Percentiles rank a stretch among this genome's conserved stretches.
These are phyloP conservation scores for Beauveria sp. DNA, from an alignment of 2,329 filamentous ascomycete species.

Conservation along the genomic window DNA sequence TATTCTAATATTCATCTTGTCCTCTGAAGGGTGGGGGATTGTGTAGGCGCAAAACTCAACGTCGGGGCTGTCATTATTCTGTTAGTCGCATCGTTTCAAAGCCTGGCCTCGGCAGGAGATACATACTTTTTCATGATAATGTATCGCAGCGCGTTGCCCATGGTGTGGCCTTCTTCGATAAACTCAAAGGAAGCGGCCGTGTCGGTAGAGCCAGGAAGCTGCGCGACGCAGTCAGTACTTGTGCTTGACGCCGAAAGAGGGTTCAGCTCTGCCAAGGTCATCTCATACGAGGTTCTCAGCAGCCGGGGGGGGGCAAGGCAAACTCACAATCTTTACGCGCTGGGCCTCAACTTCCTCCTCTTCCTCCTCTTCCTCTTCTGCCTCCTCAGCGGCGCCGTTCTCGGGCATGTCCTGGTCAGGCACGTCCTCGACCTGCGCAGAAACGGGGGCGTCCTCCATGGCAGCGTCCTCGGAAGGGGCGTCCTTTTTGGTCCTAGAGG, in stretches of 20 bases:
- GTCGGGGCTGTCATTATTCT: conserved; percentile 50
- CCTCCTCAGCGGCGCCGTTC: conserved; percentile 18
- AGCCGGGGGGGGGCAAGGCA: no score
- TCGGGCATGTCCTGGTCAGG: conserved; percentile 28
- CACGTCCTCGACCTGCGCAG: conserved; percentile 26
- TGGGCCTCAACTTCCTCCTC: conserved; percentile 37
- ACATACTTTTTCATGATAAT: conserved; percentile 97
- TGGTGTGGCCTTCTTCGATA: conserved; percentile 84
- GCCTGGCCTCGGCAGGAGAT: conserved; percentile 12
- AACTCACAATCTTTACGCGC: conserved; percentile 54
- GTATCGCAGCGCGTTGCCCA: conserved; percentile 89
- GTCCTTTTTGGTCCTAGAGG: conserved; percentile 30
- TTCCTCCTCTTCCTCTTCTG: conserved; percentile 32
- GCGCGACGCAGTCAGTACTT: conserved; percentile 7
- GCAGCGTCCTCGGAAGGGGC: conserved; percentile 26
- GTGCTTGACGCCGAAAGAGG: neutral
- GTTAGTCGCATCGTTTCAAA: no score
- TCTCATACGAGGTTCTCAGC: no score
- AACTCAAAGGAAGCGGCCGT: conserved; percentile 95
- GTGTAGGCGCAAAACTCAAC: conserved; percentile 98
- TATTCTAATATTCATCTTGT: conserved; percentile 94
- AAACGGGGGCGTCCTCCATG: conserved; percentile 39
- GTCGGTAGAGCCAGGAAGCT: conserved; percentile 80
- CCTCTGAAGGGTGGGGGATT: conserved; percentile 91
- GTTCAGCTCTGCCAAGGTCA: no score